These are phyloP conservation scores for Neodidymelliopsis sp. DNA, from an alignment of 2,329 filamentous ascomycete species.

Conservation along the genomic window DNA sequence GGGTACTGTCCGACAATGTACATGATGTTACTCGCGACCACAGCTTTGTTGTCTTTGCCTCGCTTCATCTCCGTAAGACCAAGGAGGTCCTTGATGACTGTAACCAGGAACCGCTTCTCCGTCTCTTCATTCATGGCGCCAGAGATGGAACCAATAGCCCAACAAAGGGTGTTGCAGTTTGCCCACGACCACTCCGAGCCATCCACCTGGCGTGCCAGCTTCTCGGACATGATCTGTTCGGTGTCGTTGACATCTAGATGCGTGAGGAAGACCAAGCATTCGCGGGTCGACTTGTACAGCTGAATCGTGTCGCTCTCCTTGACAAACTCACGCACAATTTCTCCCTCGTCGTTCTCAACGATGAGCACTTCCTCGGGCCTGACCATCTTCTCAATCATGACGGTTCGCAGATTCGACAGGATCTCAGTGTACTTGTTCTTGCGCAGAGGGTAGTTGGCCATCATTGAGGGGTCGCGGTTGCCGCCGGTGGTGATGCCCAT, in stretches of 20 bases:
- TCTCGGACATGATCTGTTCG: slow-evolving; percentile 99
- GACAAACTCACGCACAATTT: slow-evolving; percentile 98
- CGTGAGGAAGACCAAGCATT: slow-evolving; percentile 95
- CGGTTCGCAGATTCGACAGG: slow-evolving; percentile 88
- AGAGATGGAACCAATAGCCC: slow-evolving; percentile 98
- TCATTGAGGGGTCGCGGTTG: slow-evolving; percentile 81
- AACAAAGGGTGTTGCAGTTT: slow-evolving; percentile 99
- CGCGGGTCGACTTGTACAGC: slow-evolving; percentile 97
- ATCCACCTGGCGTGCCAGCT: slow-evolving; percentile 93
- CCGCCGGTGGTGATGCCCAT: slow-evolving; percentile 81
- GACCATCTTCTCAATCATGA: slow-evolving; percentile 99
- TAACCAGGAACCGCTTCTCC: slow-evolving; percentile 97
- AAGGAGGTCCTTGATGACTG: slow-evolving; percentile 96
- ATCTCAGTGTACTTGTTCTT: slow-evolving; percentile 99
- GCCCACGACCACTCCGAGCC: slow-evolving; percentile 98
- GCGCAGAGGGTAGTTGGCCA: slow-evolving; percentile 89
- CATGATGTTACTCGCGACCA: slow-evolving; percentile 99
- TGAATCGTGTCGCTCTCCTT: slow-evolving; percentile 99
- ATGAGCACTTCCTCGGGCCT: slow-evolving; percentile 96
- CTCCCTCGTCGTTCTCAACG: slow-evolving; percentile 99
- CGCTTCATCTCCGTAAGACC: slow-evolving; percentile 99
- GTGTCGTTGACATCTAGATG: slow-evolving; percentile 97
- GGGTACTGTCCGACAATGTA: slow-evolving; percentile 99
- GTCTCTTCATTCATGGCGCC: slow-evolving; percentile 99
- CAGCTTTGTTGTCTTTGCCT: slow-evolving; percentile 98